Evolutionary conservation across 495 filamentous ascomycete species (phyloP).

Genomic region (Pyronema domesticum): DNA sequence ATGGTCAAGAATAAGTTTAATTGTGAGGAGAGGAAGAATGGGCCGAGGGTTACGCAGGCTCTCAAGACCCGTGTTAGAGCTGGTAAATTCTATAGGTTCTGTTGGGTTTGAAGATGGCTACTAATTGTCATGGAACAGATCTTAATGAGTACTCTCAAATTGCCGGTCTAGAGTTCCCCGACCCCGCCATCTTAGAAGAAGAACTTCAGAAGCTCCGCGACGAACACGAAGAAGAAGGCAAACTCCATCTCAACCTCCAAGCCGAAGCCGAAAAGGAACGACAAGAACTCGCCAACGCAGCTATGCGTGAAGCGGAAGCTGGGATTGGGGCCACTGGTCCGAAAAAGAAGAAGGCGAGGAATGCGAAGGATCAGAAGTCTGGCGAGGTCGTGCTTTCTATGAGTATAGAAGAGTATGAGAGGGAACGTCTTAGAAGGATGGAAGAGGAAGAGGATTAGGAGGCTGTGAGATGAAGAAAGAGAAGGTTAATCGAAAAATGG

Average conservation of each 20-base stretch:
- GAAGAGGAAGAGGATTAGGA: slow-evolving; percentile 10
- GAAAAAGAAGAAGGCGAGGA: slow-evolving; percentile 35
- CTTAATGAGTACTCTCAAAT: slow-evolving; percentile 48
- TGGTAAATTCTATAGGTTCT: slow-evolving; percentile 9
- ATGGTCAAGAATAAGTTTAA: slow-evolving; percentile 87
- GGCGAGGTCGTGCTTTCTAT: slow-evolving; percentile 27
- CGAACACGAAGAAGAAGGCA: slow-evolving; percentile 42
- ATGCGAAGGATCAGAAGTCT: slow-evolving; percentile 25
- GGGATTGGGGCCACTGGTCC: slow-evolving; percentile 31
- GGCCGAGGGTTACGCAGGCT: slow-evolving; percentile 47
- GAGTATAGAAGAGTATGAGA: slow-evolving; percentile 26
- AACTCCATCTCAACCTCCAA: slow-evolving; percentile 26
- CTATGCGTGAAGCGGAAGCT: slow-evolving; percentile 15
- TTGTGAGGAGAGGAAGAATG: slow-evolving; percentile 68
- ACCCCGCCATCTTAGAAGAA: slow-evolving; percentile 45
- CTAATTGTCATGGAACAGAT: slow-evolving; percentile 31
- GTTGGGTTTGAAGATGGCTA: not conserved
- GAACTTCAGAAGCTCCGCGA: slow-evolving; percentile 48
- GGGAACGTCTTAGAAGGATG: slow-evolving; percentile 16
- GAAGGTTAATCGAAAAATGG: no score
- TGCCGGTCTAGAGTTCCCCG: slow-evolving; percentile 33
- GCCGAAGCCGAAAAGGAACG: slow-evolving; percentile 25
- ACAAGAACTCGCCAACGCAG: slow-evolving; percentile 19
- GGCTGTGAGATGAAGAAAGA: no score
- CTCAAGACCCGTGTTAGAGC: slow-evolving; percentile 29